Conservation (phyloP, 306 rosid species). For the Corylus americana region DNA sequence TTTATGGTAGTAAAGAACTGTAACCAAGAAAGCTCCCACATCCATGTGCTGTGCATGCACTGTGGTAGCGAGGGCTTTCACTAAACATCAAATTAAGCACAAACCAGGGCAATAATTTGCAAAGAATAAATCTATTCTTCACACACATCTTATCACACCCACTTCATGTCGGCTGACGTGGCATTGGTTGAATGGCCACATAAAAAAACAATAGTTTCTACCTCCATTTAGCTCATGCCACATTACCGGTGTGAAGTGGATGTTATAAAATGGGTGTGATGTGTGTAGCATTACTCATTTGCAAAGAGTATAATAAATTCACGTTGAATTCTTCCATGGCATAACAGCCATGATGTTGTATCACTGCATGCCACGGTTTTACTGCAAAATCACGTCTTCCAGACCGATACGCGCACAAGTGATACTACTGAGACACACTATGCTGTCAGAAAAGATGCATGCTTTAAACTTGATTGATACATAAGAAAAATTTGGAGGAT, state of each 20-base stretch:
- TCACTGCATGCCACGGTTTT: neutral
- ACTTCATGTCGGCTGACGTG: too few species aligned
- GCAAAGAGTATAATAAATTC: neutral
- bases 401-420: neutral
- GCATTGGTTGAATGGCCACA: too few species aligned
- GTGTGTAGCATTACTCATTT: too few species aligned
- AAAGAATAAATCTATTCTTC: neutral
- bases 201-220: too few species aligned
- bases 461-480: neutral
- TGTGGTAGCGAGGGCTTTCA: neutral
- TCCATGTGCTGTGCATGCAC: neutral
- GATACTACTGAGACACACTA: neutral
- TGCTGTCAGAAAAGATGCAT: neutral
- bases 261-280: too few species aligned
- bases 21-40: neutral
- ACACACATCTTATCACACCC: too few species aligned
- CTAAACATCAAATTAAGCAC: neutral
- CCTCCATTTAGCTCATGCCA: too few species aligned
- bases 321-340: neutral
- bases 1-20: neutral
- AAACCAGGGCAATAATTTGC: neutral
- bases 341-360: neutral
- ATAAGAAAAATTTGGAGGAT: neutral
- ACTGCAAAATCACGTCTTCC: neutral
- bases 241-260: too few species aligned